Evolutionary conservation across 495 filamentous ascomycete species (phyloP).

Genomic region (Aspergillus biplanus): DNA sequence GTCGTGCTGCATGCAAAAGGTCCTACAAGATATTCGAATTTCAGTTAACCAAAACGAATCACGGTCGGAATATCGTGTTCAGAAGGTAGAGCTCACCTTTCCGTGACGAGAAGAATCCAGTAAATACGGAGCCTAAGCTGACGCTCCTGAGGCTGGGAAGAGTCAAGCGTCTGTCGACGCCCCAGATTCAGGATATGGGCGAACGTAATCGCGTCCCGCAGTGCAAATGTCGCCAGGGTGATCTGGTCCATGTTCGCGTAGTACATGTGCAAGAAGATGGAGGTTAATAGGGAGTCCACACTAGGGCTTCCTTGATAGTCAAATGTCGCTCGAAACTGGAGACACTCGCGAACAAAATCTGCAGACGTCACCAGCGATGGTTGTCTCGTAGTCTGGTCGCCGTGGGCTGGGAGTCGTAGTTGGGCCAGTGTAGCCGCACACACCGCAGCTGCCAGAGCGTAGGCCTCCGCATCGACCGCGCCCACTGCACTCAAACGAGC

Average conservation of each 20-base stretch:
- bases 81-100: conserved; percentile 6
- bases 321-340: conserved; percentile 8
- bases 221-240: conserved; percentile 13
- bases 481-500: conserved; percentile 1
- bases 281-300: conserved; percentile 17
- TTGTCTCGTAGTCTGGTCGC: conserved; percentile 1
- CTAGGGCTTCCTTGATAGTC: conserved; percentile 7
- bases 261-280: conserved; percentile 20
- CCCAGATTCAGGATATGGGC: conserved; percentile 16
- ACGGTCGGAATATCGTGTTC: background rate
- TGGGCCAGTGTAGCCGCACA: conserved; percentile 20
- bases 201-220: conserved; percentile 15
- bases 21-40: background rate
- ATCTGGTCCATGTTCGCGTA: conserved; percentile 20
- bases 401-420: conserved; percentile 10
- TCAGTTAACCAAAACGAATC: background rate
- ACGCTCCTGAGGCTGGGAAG: background rate
- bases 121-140: conserved; percentile 15
- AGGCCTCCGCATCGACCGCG: background rate
- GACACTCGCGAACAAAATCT: conserved; percentile 18
- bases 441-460: conserved; percentile 14
- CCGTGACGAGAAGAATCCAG: conserved; percentile 18
- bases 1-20: conserved; percentile 21
- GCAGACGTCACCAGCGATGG: conserved; percentile 2
- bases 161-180: conserved; percentile 6